phyloP scores from a whole-genome alignment of 495 filamentous ascomycete species.

The Xylaria flabelliformis region DNA sequence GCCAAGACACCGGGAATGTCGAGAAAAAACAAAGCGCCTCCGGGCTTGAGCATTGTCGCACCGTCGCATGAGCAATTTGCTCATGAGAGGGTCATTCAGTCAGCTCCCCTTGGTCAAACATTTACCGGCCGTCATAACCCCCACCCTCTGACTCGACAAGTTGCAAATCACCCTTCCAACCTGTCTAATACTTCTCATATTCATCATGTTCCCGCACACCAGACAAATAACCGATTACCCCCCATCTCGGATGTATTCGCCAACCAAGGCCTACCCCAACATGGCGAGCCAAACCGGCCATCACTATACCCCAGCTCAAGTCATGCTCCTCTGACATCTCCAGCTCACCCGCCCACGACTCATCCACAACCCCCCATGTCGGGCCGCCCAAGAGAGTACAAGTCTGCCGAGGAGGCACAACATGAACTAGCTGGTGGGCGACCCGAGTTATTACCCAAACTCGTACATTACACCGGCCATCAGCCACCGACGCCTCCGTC shows the following conservation, averaged over 20 bases:
- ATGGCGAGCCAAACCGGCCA: slow-evolving; percentile 49
- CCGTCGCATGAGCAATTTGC: slow-evolving; percentile 96
- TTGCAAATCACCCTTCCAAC: slow-evolving; percentile 84
- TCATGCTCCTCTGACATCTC: slow-evolving; percentile 81
- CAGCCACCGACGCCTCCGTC: slow-evolving; percentile 93
- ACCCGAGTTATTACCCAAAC: slow-evolving; percentile 86
- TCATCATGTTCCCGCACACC: slow-evolving; percentile 85
- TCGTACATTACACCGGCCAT: slow-evolving; percentile 92
- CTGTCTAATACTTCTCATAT: slow-evolving; percentile 88
- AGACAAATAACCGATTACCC: slow-evolving; percentile 91
- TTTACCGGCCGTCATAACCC: slow-evolving; percentile 91
- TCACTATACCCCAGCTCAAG: slow-evolving; percentile 60
- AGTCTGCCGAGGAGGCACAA: slow-evolving; percentile 94
- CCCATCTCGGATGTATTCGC: slow-evolving; percentile 92
- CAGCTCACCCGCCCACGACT: slow-evolving; percentile 60
- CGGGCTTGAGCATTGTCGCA: slow-evolving; percentile 92
- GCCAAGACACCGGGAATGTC: slow-evolving; percentile 69
- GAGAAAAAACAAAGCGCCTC: slow-evolving; percentile 80
- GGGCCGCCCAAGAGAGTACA: slow-evolving; percentile 81
- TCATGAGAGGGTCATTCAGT: slow-evolving; percentile 95
- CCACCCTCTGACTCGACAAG: slow-evolving; percentile 80
- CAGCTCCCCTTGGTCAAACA: slow-evolving; percentile 91
- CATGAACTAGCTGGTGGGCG: slow-evolving; percentile 87
- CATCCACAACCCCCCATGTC: slow-evolving; percentile 49
- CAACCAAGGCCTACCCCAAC: slow-evolving; percentile 77